A percentile compares a stretch with the other conserved stretches of the same genome.
These are phyloP conservation scores for Hansenula lynferdii DNA, from an alignment of 1,139 yeast species.

Conservation along the genomic window DNA sequence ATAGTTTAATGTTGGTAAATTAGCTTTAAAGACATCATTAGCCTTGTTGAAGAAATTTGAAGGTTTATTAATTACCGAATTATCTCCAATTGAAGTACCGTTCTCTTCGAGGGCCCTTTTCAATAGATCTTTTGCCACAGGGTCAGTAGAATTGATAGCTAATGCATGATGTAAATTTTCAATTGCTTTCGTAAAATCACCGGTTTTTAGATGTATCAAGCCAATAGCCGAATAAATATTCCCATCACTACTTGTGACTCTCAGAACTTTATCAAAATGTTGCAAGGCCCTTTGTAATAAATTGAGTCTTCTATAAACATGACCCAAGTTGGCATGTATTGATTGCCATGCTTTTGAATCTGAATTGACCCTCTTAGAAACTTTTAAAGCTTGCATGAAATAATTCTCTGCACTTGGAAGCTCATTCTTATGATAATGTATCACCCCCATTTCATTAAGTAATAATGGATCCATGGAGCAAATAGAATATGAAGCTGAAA, in stretches of 20 bases:
- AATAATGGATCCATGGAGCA: slow-evolving; percentile 85
- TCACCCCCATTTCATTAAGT: slow-evolving; percentile 89
- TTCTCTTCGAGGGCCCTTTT: slow-evolving; percentile 77
- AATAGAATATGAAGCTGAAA: slow-evolving; percentile 67
- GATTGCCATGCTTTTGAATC: slow-evolving; percentile 86
- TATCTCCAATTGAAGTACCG: slow-evolving; percentile 24
- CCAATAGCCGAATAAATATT: slow-evolving; percentile 84
- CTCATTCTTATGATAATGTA: slow-evolving; percentile 73
- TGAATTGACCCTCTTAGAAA: slow-evolving; percentile 65
- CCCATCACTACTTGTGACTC: slow-evolving; percentile 65
- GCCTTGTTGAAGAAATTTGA: slow-evolving; percentile 13
- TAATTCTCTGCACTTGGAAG: slow-evolving; percentile 64
- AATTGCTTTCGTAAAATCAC: slow-evolving; percentile 62
- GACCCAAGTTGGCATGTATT: slow-evolving; percentile 86
- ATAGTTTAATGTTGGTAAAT: slow-evolving; percentile 10
- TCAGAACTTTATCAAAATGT: slow-evolving; percentile 73
- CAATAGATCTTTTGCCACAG: slow-evolving; percentile 77
- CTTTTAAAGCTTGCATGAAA: slow-evolving; percentile 67
- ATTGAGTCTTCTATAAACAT: slow-evolving; percentile 72
- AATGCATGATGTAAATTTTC: slow-evolving; percentile 77
- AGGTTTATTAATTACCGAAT: slow-evolving; percentile 4
- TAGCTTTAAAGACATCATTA: slow-evolving; percentile 8
- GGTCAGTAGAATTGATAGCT: slow-evolving; percentile 74
- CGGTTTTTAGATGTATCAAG: slow-evolving; percentile 67
- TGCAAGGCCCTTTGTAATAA: slow-evolving; percentile 62